phyloP scores from a whole-genome alignment of 78 protist genomes.

The Emiliania huxleyi region DNA sequence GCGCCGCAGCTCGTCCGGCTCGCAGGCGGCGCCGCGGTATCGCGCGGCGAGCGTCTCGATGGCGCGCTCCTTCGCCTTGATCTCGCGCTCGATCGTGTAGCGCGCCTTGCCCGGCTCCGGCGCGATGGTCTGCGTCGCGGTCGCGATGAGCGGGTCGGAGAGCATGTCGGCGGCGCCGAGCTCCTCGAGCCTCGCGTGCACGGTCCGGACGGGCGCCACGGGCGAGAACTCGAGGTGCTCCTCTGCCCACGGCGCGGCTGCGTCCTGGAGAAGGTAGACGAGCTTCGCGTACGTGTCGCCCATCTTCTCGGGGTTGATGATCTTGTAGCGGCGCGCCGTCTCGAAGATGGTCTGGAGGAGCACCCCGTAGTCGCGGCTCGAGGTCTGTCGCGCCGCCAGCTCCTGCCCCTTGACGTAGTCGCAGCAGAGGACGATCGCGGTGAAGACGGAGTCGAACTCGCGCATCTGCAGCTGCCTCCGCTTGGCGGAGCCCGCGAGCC shows the following conservation, averaged over 20 bases:
- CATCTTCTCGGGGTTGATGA: conserved; percentile 85
- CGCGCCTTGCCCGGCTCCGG: background rate
- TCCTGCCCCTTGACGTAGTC: conserved; percentile 66
- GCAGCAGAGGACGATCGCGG: conserved; percentile 66
- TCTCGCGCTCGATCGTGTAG: conserved; percentile 53
- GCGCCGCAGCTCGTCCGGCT: conserved; percentile 49
- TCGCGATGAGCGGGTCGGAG: conserved; percentile 41
- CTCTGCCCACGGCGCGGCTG: background rate
- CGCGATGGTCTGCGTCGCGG: background rate
- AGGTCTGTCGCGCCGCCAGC: conserved; percentile 23
- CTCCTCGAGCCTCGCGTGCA: conserved; percentile 44
- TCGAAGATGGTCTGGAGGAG: background rate
- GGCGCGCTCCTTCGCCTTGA: conserved; percentile 71
- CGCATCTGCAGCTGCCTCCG: conserved; percentile 54
- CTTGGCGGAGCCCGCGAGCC: background rate
- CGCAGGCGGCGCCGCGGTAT: conserved; percentile 3
- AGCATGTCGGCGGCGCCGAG: conserved; percentile 39
- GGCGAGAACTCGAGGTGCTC: conserved; percentile 49
- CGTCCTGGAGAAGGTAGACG: conserved; percentile 69
- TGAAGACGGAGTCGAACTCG: conserved; percentile 64
- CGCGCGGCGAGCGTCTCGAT: conserved; percentile 56
- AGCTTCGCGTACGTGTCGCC: conserved; percentile 82
- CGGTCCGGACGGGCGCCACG: conserved; percentile 72
- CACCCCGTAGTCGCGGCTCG: background rate
- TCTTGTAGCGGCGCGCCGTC: conserved; percentile 78